Evolutionary conservation across 2,329 filamentous ascomycete genomes (phyloP), one percentile per base, ranked within the genome.

Genomic region (Monilinia laxa): DNA sequence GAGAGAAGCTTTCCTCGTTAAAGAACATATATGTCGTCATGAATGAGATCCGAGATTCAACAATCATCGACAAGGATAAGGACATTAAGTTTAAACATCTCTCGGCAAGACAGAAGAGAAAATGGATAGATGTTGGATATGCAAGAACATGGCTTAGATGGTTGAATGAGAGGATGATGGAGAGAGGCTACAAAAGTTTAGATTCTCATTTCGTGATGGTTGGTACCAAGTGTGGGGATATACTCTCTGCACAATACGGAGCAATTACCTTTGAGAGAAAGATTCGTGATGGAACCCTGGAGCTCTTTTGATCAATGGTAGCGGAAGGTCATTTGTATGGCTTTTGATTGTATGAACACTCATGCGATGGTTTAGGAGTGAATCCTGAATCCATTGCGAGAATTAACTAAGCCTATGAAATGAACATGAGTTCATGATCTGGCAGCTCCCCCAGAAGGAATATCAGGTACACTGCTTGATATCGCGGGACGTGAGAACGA

Each of bases 21-120:
- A 18, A 60, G 31, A 60, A 60, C n/a, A 60, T 60, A 6, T 60
- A 51, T n/a, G 58, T 60, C 12, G 45, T 60, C 58, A 60, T 60
- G 11, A 60, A 60, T 20, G 58, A 60, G 9, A 60, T 60, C 14
- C 14, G 58, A 25, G 20, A 51, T 18, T 60, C 58, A 25, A 25
- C 14, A 20, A 20, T 12, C 10, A 12, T 60, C 14, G 58, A 60
- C 14, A 18, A 3, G 6, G 58, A 51, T 25, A 18, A 25, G 11
- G 58, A 51, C 4, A 60, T 60, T 20, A 60, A 38, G 14, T 60
- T 60, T 38, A 47, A 25, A n/a, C 31, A 25, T 51, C 45, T 60
- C 45, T 60, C 58, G 16, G 58, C 58, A 25, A 60, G 45, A 18
- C 58, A 60, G 14, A 51, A 60, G 31, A 60, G 58, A 12, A 60